Conservation (phyloP, 805 yeast species). For the Hanseniaspora opuntiae region DNA sequence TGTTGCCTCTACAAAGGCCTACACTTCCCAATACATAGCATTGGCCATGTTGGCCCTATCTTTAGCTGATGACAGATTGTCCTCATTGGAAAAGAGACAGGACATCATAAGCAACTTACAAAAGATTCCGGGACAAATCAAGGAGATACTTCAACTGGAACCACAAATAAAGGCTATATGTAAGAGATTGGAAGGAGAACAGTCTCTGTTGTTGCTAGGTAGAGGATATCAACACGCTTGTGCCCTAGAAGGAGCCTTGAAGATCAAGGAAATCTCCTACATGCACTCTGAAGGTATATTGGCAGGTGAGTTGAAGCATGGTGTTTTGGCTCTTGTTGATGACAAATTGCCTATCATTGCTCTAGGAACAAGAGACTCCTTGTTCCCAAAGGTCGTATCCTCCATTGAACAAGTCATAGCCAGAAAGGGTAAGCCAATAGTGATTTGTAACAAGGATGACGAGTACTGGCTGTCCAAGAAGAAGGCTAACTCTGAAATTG, state of each 20-base stretch:
- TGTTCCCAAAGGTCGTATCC: slow-evolving; percentile 89
- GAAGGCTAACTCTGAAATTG: slow-evolving; percentile 33
- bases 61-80: slow-evolving; percentile 81
- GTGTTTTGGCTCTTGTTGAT: slow-evolving; percentile 93
- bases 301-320: slow-evolving; percentile 98
- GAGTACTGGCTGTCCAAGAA: slow-evolving; percentile 39
- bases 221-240: slow-evolving; percentile 97
- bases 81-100: slow-evolving; percentile 58
- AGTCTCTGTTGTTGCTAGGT: slow-evolving; percentile 80
- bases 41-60: slow-evolving; percentile 91
- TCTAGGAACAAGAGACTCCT: slow-evolving; percentile 88
- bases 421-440: slow-evolving; percentile 91
- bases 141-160: slow-evolving; percentile 59
- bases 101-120: slow-evolving; percentile 80
- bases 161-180: slow-evolving; percentile 64
- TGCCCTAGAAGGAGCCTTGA: slow-evolving; percentile 95
- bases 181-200: slow-evolving; percentile 59
- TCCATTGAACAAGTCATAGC: slow-evolving; percentile 95
- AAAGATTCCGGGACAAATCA: slow-evolving; percentile 74
- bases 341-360: slow-evolving; percentile 87
- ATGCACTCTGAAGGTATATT: slow-evolving; percentile 99
- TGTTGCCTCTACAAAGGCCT: slow-evolving; percentile 97
- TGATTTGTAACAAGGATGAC: slow-evolving; percentile 76
- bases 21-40: slow-evolving; percentile 95
- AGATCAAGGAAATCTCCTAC: slow-evolving; percentile 94